Percentiles rank a stretch among this genome's conserved stretches.
phyloP scores from a whole-genome alignment of 2,329 filamentous ascomycete genomes.

The Lachnellula arida region DNA sequence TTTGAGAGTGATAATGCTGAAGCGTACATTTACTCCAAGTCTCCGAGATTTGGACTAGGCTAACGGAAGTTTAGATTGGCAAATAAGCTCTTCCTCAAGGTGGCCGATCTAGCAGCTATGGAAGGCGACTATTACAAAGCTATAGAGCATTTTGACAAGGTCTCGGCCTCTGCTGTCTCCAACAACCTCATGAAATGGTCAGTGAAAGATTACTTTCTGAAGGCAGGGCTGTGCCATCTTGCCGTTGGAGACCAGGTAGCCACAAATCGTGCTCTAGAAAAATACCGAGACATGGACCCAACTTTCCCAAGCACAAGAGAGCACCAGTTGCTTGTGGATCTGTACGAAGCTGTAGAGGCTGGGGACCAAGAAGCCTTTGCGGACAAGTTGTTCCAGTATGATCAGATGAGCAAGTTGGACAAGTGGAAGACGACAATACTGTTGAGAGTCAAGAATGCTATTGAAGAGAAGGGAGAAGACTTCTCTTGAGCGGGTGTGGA shows the following conservation, averaged over 20 bases:
- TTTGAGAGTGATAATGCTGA: slow-evolving; percentile 82
- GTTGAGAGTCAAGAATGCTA: slow-evolving; percentile 75
- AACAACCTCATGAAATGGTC: slow-evolving; percentile 93
- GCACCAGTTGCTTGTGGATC: slow-evolving; percentile 72
- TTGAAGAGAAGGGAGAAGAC: slow-evolving; percentile 67
- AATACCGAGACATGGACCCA: slow-evolving; percentile 75
- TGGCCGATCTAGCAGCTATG: slow-evolving; percentile 79
- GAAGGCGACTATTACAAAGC: slow-evolving; percentile 81
- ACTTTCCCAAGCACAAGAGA: slow-evolving; percentile 75
- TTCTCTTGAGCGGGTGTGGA: slow-evolving; percentile 48
- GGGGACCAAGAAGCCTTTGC: slow-evolving; percentile 79
- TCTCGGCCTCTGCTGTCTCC: slow-evolving; percentile 70
- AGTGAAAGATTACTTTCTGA: slow-evolving; percentile 93
- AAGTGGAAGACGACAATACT: slow-evolving; percentile 94
- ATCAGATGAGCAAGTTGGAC: slow-evolving; percentile 89
- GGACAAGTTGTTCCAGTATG: slow-evolving; percentile 82
- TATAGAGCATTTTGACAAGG: slow-evolving; percentile 77
- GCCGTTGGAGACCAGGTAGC: slow-evolving; percentile 70
- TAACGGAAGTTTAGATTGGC: slow-evolving; percentile 55
- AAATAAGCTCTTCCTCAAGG: slow-evolving; percentile 91
- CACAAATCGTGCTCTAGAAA: slow-evolving; percentile 72
- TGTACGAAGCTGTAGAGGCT: slow-evolving; percentile 69
- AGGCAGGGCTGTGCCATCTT: slow-evolving; percentile 88
- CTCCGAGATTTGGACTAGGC: background rate
- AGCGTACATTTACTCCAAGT: slow-evolving; percentile 53